phyloP scores from a whole-genome alignment of 2,329 filamentous ascomycete genomes.

The Coniella vitis region DNA sequence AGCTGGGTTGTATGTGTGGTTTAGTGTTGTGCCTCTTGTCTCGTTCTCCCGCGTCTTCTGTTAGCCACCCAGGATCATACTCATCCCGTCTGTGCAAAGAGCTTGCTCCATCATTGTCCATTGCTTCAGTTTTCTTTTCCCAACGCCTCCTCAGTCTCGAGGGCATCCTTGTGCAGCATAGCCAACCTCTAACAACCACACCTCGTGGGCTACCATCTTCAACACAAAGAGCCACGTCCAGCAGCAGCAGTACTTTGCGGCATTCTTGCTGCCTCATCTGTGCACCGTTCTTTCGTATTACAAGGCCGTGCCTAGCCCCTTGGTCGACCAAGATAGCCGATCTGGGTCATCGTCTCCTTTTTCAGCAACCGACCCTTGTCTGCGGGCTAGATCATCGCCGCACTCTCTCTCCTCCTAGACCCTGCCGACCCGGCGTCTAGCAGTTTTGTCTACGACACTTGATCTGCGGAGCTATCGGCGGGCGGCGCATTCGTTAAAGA shows the following conservation, averaged over 20 bases:
- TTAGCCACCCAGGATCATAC: not conserved
- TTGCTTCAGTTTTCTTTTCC: not conserved
- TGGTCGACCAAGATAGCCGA: no score
- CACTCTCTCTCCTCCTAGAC: not conserved
- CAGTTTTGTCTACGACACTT: not conserved
- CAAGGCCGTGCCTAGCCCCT: no score
- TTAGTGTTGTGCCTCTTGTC: not conserved
- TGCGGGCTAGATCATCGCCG: not conserved
- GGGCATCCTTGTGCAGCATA: not conserved
- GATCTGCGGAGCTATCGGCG: not conserved
- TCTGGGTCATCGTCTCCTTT: no score
- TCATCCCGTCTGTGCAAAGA: no score
- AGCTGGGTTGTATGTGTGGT: not conserved
- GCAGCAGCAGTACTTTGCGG: no score
- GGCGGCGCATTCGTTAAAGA: not conserved
- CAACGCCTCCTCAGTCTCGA: not conserved
- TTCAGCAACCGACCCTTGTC: not conserved
- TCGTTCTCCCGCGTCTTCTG: not conserved
- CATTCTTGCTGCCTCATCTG: not conserved
- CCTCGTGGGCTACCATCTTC: no score
- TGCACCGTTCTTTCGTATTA: not conserved
- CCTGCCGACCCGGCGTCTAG: not conserved
- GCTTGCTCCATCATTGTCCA: not conserved
- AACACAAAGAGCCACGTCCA: no score
- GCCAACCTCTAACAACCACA: no score